Base-by-base conservation (phyloP, 106 monocot genomes). In the Acanthochlamys bracteata region DNA sequence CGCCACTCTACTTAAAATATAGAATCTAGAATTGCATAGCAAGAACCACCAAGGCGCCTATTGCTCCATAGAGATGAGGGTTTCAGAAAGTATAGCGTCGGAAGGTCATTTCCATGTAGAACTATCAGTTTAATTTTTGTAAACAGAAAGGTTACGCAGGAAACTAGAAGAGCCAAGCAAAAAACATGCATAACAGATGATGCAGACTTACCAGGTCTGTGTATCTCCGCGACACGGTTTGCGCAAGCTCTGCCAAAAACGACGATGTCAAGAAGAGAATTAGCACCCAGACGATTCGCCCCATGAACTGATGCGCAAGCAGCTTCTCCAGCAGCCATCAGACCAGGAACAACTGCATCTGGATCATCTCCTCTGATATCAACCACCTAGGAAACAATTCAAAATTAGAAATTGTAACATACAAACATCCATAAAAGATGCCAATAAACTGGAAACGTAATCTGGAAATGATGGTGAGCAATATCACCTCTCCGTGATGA, bases 271-370 rank as follows among this genome's bases (percentile, higher is more conserved):
- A 98, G 90, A 73, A 98, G 90, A 26, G 91, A 88, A 76, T 98
- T 98, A 47, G 96, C 91, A 64, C 96, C 91, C 51, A 98, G 88
- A 24, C 96, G 75, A 69, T 98, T 98, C 57, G 96, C 96, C 60
- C 96, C 96, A 77, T 98, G 96, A 64, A 98, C 96, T 33, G 96
- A 98, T 15, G 96, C 96, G 77, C 96, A 98, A 60, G 96, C 96
- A 26, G 96, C 91, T 59, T 98, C 96, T 1, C 96, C 91, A 60
- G 91, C 91, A 72, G 96, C 91, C 91, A 98, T 83, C 27, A 98
- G 39, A 23, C 96, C 96, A 67, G 83, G 91, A 82, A 98, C 72
- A 42, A 98, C 80, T 42, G 78, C 59, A 83, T 98, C 91, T 57
- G 88, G 78, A 78, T 92, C 61, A 64, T 81, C 76, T 33, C 85